A percentile compares a stretch with the other conserved stretches of the same genome.
phyloP scores from a whole-genome alignment of 768 basidiomycete genomes.

The Hortiboletus flavorubellus region DNA sequence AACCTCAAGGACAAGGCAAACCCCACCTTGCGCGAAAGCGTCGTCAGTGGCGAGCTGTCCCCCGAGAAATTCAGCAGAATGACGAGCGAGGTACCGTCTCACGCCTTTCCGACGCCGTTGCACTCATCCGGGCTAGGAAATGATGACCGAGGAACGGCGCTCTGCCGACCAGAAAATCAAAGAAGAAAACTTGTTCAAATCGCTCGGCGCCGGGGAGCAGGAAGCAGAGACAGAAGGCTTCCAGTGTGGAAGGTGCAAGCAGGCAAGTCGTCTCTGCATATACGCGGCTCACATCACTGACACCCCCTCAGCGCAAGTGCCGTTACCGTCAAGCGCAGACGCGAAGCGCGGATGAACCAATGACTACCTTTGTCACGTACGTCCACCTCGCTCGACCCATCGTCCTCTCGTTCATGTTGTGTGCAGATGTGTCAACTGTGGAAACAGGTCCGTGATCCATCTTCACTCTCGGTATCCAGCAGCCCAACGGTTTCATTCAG shows the following conservation, averaged over 20 bases:
- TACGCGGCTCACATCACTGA: background rate
- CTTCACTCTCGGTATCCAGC: background rate
- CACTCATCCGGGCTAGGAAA: conserved; percentile 55
- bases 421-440: conserved; percentile 62
- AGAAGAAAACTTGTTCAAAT: conserved; percentile 85
- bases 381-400: conserved; percentile 17
- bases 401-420: background rate
- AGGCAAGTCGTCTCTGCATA: conserved; percentile 42
- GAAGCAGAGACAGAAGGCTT: conserved; percentile 97
- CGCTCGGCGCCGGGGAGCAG: conserved; percentile 83
- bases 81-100: conserved; percentile 61
- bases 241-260: conserved; percentile 94
- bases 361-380: conserved; percentile 95
- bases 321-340: conserved; percentile 96
- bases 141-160: conserved; percentile 92
- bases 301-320: conserved; percentile 61
- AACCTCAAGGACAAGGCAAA: conserved; percentile 97
- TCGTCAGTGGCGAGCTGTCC: conserved; percentile 78
- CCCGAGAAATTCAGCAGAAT: conserved; percentile 72
- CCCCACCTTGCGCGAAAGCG: conserved; percentile 76
- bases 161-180: conserved; percentile 78
- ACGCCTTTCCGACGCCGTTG: too few species aligned
- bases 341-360: conserved; percentile 95
- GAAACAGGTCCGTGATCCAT: conserved; percentile 45
- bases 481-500: conserved; percentile 25